Conservation (phyloP, 2,329 filamentous ascomycete genomes). For the Monosporascus ibericus region DNA sequence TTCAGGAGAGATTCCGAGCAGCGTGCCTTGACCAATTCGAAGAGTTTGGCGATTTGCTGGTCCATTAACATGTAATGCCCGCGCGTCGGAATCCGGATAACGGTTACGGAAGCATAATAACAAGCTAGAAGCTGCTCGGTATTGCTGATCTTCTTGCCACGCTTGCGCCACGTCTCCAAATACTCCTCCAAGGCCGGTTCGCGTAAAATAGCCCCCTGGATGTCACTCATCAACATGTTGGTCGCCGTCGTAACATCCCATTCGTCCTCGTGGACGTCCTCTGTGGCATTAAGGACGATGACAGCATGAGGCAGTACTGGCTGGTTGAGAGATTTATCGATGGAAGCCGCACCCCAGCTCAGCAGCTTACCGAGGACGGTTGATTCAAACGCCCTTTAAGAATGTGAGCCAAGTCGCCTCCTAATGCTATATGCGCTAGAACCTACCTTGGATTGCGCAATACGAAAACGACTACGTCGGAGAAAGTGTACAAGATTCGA, state of each 20-base stretch:
- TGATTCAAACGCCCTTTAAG: constrained; percentile 27
- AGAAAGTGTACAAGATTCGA: constrained; percentile 39
- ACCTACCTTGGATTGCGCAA: constrained; percentile 31
- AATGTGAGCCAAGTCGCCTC: not conserved
- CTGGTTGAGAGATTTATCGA: constrained; percentile 49
- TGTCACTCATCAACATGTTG: constrained; percentile 27
- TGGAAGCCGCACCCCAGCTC: constrained; percentile 42
- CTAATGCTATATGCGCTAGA: constrained; percentile 12
- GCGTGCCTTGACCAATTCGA: constrained; percentile 33
- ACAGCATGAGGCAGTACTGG: constrained; percentile 48
- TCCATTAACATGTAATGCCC: constrained; percentile 37
- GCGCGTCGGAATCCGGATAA: constrained; percentile 39
- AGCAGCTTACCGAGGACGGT: constrained; percentile 36
- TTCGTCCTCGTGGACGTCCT: constrained; percentile 30
- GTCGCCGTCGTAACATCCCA: constrained; percentile 39
- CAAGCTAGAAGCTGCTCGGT: constrained; percentile 39
- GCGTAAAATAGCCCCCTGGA: constrained; percentile 26
- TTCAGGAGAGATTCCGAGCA: constrained; percentile 33
- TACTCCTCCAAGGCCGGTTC: constrained; percentile 31
- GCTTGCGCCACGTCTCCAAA: constrained; percentile 34
- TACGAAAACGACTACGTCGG: constrained; percentile 39
- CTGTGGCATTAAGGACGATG: constrained; percentile 43
- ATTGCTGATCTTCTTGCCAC: constrained; percentile 34
- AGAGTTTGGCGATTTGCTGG: constrained; percentile 40
- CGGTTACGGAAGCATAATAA: constrained; percentile 44